Percentiles rank a stretch among this genome's conserved stretches.
Evolutionary conservation across 805 yeast genomes (phyloP).

Genomic region (Zygoascus flipseniorum): DNA sequence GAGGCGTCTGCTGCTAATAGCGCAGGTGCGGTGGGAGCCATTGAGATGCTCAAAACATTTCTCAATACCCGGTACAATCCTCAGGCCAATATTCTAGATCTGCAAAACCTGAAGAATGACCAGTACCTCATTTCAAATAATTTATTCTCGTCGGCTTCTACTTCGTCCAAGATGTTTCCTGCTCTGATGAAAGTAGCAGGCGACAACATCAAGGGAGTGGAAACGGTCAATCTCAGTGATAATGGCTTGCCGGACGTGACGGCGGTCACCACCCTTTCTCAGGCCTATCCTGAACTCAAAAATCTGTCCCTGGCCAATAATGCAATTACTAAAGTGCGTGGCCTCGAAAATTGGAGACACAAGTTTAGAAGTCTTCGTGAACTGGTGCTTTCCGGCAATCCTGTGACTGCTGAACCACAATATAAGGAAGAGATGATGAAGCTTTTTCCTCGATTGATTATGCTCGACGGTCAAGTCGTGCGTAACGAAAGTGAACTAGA

Average conservation of each 20-base stretch:
- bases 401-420: constrained; percentile 42
- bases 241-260: constrained; percentile 58
- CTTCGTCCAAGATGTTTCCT: constrained; percentile 75
- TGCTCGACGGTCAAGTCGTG: constrained; percentile 69
- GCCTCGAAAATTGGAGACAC: constrained; percentile 67
- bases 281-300: constrained; percentile 62
- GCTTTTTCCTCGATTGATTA: constrained; percentile 69
- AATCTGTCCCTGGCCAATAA: constrained; percentile 80
- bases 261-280: constrained; percentile 54
- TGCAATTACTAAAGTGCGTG: constrained; percentile 46
- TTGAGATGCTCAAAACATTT: constrained; percentile 54
- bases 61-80: constrained; percentile 61
- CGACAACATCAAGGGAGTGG: constrained; percentile 39
- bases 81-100: constrained; percentile 55
- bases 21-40: constrained; percentile 34
- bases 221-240: constrained; percentile 44
- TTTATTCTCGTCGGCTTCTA: constrained; percentile 49
- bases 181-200: constrained; percentile 82
- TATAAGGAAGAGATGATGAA: constrained; percentile 57
- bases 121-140: constrained; percentile 52
- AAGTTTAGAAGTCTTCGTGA: constrained; percentile 70
- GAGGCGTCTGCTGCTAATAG: constrained; percentile 4
- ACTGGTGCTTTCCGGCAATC: constrained; percentile 70
- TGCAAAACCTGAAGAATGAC: constrained; percentile 58
- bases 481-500: constrained; percentile 55